Evolutionary conservation across 1,139 yeast species (phyloP), one percentile per base, ranked within the genome.

Genomic region (Geotrichum citri-aurantii): DNA sequence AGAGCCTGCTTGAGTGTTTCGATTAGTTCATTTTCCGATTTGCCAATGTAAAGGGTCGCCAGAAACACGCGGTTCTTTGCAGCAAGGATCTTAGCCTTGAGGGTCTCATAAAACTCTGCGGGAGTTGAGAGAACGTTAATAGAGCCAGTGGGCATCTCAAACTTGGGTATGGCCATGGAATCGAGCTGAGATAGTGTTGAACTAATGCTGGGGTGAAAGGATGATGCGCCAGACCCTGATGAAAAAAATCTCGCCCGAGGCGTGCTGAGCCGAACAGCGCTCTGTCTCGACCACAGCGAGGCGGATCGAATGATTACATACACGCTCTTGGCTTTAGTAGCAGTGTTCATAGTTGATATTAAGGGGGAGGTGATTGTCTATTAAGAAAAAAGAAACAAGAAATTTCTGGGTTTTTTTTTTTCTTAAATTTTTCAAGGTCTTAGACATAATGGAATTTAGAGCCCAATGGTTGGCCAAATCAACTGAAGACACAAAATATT

Each of bases 31-130:
- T 80, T 75, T 70, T 93, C 96, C 1, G 83, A 71, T 65, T 85
- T 87, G 2, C 99, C 99, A 56, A 93, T 79, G 69, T 95, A 95
- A 54, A 93, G 77, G 2, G 97, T 86, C 6, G 97, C 88, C 54
- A 93, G 77, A 68, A 90, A 93, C 17, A 93, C 79, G 51, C 96
- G 78, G 6, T 73, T 63, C 59, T 85, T 61, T 1, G 80, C 80
- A 1, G 91, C 83, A 0, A 67, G 57, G 8, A 75, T 76, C 52
- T 72, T 69, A 12, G 62, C 58, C 58, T 71, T 62, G 59, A 93
- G 75, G 2, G 81, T 74, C 3, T 75, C 66, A 71, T 93, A 92
- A 69, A 95, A 95, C 31, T 79, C 83, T 0, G 69, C 73, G 0
- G 99, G 99, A 52, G 80, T 79, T 29, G 78, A 75, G 33, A 93